Conservation (phyloP, 2,329 filamentous ascomycete species). For the Fusarium xyrophilum region DNA sequence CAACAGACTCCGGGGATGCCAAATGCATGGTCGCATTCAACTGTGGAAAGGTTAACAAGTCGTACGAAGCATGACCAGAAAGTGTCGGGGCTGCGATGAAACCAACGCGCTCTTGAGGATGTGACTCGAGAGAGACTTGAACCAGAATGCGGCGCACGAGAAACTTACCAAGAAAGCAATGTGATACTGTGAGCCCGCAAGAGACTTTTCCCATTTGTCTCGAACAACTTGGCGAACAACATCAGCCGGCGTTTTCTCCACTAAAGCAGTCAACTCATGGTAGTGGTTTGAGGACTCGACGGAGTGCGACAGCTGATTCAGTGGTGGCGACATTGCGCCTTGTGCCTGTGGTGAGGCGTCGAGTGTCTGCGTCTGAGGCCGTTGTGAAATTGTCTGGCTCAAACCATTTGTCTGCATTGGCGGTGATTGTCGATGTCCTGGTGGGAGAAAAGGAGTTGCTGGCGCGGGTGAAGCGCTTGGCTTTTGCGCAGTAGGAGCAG, state of each 20-base stretch:
- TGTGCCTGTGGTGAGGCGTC: not conserved
- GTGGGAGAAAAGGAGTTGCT: slow-evolving; percentile 5
- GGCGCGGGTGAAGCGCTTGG: not conserved
- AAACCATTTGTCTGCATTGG: slow-evolving; percentile 2
- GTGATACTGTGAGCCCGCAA: slow-evolving; percentile 61
- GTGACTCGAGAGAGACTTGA: not conserved
- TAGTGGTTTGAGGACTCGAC: slow-evolving; percentile 41
- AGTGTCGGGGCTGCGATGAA: not conserved
- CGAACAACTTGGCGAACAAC: slow-evolving; percentile 58
- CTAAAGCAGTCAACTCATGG: slow-evolving; percentile 34
- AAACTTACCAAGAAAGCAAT: slow-evolving; percentile 59
- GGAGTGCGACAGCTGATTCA: slow-evolving; percentile 14
- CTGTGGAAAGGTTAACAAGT: slow-evolving; percentile 47
- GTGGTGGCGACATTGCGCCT: not conserved
- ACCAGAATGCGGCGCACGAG: not conserved
- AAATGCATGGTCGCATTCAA: slow-evolving; percentile 59
- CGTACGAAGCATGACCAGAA: not conserved
- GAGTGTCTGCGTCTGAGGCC: not conserved
- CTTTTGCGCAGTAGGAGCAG: not conserved
- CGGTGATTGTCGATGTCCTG: slow-evolving; percentile 14
- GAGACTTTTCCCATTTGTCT: slow-evolving; percentile 59
- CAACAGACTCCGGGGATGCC: slow-evolving; percentile 48
- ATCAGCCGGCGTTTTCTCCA: slow-evolving; percentile 52
- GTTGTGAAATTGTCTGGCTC: not conserved
- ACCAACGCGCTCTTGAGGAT: not conserved